Evolutionary conservation across 75 land plant species (phyloP), one percentile per base, ranked within the genome.

Genomic region (Selaginella tamariscina): DNA sequence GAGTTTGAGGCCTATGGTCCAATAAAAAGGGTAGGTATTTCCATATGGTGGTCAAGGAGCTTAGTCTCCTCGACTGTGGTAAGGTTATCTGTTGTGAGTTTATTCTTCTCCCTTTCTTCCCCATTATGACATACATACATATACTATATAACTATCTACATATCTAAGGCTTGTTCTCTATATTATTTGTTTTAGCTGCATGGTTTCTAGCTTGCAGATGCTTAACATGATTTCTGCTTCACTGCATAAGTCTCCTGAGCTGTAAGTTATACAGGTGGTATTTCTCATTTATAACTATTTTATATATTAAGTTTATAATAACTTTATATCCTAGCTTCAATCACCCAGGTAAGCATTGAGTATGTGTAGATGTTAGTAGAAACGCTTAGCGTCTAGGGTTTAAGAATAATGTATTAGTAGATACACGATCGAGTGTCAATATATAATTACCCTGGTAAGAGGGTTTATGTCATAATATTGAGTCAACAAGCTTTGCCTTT

Each of bases 401-500:
- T n/a, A n/a, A n/a, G n/a, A n/a, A n/a, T n/a, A n/a, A n/a, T n/a
- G n/a, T n/a, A n/a, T n/a, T n/a, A n/a, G n/a, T n/a, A n/a, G n/a
- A n/a, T n/a, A n/a, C n/a, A n/a, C n/a, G n/a, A n/a, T n/a, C n/a
- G n/a, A n/a, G n/a, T n/a, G n/a, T n/a, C n/a, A n/a, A n/a, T n/a
- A n/a, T n/a, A n/a, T n/a, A n/a, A n/a, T n/a, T n/a, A 5, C 91
- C 91, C 83, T 87, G 91, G 95, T 89, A 89, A 89, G 95, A 83
- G 87, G 91, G 76, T 30, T 39, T 39, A n/a, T n/a, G n/a, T n/a
- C n/a, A n/a, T 39, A 39, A 5, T 39, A 15, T 5, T 39, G 15
- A 39, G 49, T 15, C 49, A 39, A 39, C 49, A 39, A 39, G 15
- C 11, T 39, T n/a, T n/a, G n/a, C n/a, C n/a, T n/a, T 39, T 39